Evolutionary conservation across 257 asterid genomes (phyloP), one percentile per base, ranked within the genome.

Genomic region (Nicotiana paniculata): DNA sequence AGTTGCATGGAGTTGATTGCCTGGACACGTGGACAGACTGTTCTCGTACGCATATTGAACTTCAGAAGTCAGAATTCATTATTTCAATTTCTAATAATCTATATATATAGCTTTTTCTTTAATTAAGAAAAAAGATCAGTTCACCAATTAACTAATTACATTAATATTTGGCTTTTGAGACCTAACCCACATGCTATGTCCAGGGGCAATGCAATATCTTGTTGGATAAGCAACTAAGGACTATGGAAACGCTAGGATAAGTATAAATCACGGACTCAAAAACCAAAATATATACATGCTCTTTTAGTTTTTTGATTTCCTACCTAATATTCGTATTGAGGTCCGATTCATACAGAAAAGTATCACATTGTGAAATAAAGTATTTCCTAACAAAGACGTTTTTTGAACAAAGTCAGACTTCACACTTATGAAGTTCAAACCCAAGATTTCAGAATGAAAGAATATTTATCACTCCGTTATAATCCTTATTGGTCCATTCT

Each of bases 11-110:
- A 63, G 51, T 63, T 70, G 86, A 82, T 78, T 75, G 70, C 81
- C 51, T 82, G 77, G 87, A 88, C 95, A 91, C 85, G 91, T 91
- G 97, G 86, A 84, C 90, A 90, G 92, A 84, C 87, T 72, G 91
- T 85, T 75, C 77, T 62, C 64, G 63, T 32, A 57, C 46, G 48
- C 10, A 48, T 48, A 3, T 26, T 48, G 37, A 74, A 74, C 62
- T 16, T 57, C 9, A 24, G 18, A 74, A 48, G 62, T 74, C 62
- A 72, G 79, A 74, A 24, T 72, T 74, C 15, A 26, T 15, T 74
- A 74, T 48, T 15, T 74, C 62, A 48, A 24, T 74, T 74, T 70
- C 24, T 9, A 43, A 21, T 57, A 48, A 48, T 15, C 32, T 74
- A 74, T 48, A 46, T 21, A 21, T 46, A 72, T 21, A 18, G 11